Percentiles rank a stretch among this genome's conserved stretches.
Conservation (phyloP, 345 rosid species). For the Populus davidiana region DNA sequence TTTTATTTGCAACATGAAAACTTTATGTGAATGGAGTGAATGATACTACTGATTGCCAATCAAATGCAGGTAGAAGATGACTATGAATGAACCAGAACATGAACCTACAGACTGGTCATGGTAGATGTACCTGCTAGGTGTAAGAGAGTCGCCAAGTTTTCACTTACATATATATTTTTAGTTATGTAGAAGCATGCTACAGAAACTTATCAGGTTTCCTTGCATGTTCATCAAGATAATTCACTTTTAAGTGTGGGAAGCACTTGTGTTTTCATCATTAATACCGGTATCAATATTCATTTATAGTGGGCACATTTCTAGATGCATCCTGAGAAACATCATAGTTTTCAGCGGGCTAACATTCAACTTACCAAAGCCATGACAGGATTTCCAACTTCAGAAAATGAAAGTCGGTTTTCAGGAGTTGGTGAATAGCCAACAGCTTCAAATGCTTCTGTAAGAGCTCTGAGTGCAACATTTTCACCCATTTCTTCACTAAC, state of each 20-base stretch:
- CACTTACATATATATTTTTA: not conserved
- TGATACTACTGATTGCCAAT: not conserved
- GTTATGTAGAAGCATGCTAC: not conserved
- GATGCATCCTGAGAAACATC: not conserved
- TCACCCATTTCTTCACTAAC: conserved; percentile 38
- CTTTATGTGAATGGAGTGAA: not conserved
- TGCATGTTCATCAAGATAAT: not conserved
- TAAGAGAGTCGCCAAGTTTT: too few species aligned
- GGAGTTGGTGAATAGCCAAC: conserved; percentile 62
- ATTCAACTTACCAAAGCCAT: conserved; percentile 86
- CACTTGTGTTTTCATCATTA: not conserved
- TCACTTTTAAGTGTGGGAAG: not conserved
- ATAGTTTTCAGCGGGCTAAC: not conserved
- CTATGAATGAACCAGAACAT: too few species aligned
- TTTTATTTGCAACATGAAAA: not conserved
- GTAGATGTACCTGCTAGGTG: too few species aligned
- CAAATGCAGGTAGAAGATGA: too few species aligned
- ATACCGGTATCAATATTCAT: not conserved
- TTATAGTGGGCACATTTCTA: not conserved
- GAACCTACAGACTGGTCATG: too few species aligned
- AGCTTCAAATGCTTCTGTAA: conserved; percentile 83
- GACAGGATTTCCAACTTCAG: conserved; percentile 92
- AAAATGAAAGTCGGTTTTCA: conserved; percentile 70
- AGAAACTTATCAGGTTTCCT: not conserved
- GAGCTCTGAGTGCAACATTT: conserved; percentile 64